Percentiles rank a stretch among this genome's conserved stretches.
Evolutionary conservation across 2,329 filamentous ascomycete genomes (phyloP).

Genomic region (Endothia cerciana): DNA sequence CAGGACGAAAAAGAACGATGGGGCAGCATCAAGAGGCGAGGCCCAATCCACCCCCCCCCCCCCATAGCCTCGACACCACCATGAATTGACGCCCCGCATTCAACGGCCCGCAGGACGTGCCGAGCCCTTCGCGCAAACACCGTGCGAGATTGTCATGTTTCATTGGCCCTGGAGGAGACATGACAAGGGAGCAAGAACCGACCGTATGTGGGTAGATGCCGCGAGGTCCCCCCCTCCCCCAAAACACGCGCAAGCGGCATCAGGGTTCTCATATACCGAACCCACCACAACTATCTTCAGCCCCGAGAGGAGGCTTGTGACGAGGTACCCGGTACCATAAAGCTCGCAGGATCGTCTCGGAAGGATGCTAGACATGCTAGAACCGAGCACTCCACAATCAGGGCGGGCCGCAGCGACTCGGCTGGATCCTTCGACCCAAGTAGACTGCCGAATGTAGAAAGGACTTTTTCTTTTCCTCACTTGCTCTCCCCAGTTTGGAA

Average conservation of each 20-base stretch:
- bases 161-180: not conserved
- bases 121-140: slow-evolving; percentile 9
- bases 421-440: not conserved
- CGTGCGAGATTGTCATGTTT: slow-evolving; percentile 9
- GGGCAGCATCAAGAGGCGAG: not conserved
- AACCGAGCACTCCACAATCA: not conserved
- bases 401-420: slow-evolving; percentile 12
- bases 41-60: not conserved
- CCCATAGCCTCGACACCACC: not conserved
- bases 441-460: not conserved
- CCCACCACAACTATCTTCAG: not conserved
- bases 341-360: not conserved
- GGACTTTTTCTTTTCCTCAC: not conserved
- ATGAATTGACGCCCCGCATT: not conserved
- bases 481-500: not conserved
- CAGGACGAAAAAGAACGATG: not conserved
- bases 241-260: not conserved
- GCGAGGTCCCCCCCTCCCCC: not conserved
- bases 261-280: not conserved
- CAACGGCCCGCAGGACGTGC: slow-evolving; percentile 9
- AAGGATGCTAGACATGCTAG: not conserved
- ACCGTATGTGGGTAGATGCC: not conserved
- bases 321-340: not conserved
- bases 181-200: too few species aligned
- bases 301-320: not conserved